Base-by-base conservation (phyloP, 2,329 filamentous ascomycete species). In the Blastomyces silverae region DNA sequence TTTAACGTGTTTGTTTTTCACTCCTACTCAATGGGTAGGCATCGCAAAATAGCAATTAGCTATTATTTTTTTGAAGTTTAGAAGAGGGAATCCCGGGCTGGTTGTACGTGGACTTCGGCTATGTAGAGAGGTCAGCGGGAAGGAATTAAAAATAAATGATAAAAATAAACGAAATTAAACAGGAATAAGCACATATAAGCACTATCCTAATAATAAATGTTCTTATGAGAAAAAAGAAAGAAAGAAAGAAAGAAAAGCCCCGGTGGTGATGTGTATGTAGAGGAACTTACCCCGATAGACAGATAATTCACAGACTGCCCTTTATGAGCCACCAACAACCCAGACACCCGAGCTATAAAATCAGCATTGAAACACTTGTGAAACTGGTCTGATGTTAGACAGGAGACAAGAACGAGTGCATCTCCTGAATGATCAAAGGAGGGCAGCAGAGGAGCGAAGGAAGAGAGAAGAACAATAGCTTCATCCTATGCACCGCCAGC, bases 281-380 rank as follows among this genome's bases (percentile, higher is more conserved):
- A 37, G 34, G 8, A 37, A 37, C 34, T 37, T 37, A 37, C 34
- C 34, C 34, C 2, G 28, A 28, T 28, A 34, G 1, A 55, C 50
- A 53, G 22, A 28, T 17, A 53, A 31, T 53, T 53, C 22, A 13
- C 50, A 11, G 2, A 2, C 53, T 57, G 34, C 31, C 10, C 31
- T 57, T 57, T 57, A 11, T 39, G 20, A 17, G 5, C 22, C 15
- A 53, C 7, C 50, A 46, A 15, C 48, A 48, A 20, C 20, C 25
- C 11, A 53, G 50, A 13, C 13, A 28, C 22, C 17, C 53, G 1
- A 34, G 5, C 17, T n/a, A 39, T 17, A 57, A 5, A 57, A 15
- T 37, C 31, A 22, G n/a, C 17, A 39, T 57, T n/a, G 53, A 57
- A 57, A 57, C 53, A 37, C 31, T 39, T 34, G 28, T 39, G 53